phyloP scores from a whole-genome alignment of 2,329 filamentous ascomycete species.

The Sporothrix curviconia region DNA sequence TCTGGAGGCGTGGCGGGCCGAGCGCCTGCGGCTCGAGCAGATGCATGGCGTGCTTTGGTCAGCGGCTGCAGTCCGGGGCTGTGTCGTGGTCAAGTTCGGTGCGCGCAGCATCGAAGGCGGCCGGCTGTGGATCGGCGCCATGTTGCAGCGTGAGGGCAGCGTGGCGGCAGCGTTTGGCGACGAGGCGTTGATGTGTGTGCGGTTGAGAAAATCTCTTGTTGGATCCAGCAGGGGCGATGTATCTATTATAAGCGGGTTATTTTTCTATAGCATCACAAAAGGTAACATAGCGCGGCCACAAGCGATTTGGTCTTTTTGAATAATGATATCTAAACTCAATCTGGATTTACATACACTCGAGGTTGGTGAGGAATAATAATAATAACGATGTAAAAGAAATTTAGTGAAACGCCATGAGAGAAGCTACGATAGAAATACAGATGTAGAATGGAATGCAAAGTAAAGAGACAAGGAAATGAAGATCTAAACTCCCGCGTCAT shows the following conservation, averaged over 20 bases:
- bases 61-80: constrained; percentile 70
- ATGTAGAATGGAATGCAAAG: background rate
- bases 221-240: background rate
- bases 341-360: too few species aligned
- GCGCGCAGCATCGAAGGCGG: constrained; percentile 75
- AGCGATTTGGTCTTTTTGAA: background rate
- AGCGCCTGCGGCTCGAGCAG: constrained; percentile 53
- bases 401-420: background rate
- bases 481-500: constrained; percentile 11
- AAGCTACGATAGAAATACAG: background rate
- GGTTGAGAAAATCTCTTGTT: too few species aligned
- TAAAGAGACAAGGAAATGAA: background rate
- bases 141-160: constrained; percentile 69
- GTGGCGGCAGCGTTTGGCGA: constrained; percentile 68
- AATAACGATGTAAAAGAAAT: background rate
- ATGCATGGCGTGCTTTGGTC: constrained; percentile 67
- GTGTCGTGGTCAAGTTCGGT: constrained; percentile 86
- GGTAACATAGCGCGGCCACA: background rate
- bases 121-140: constrained; percentile 68
- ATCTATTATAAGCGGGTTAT: background rate
- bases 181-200: constrained; percentile 70
- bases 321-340: too few species aligned
- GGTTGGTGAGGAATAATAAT: too few species aligned
- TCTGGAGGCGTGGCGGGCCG: constrained; percentile 47
- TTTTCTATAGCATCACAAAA: background rate